Conservation (phyloP, 768 basidiomycete genomes). For the Macrolepiota fuliginosa region DNA sequence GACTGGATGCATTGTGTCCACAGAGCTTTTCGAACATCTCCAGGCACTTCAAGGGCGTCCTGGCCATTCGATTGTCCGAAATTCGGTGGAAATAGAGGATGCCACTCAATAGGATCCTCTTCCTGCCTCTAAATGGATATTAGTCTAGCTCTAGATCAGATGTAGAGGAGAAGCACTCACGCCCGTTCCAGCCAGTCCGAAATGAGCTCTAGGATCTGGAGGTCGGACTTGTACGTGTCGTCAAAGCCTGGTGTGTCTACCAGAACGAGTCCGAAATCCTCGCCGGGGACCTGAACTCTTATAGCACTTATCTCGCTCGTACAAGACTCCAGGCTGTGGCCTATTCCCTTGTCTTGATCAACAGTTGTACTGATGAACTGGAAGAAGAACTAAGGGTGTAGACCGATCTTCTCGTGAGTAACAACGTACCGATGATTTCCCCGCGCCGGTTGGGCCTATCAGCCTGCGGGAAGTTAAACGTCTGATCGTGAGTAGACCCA, state of each 20-base stretch:
- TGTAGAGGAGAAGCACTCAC: constrained; percentile 8
- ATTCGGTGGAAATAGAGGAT: constrained; percentile 14
- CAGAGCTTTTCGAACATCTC: constrained; percentile 52
- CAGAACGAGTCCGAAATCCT: constrained; percentile 9
- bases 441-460: constrained; percentile 18
- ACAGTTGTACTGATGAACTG: constrained; percentile 10
- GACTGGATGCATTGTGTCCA: constrained; percentile 48
- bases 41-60: constrained; percentile 49
- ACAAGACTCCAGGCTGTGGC: constrained; percentile 4
- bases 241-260: constrained; percentile 19
- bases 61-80: constrained; percentile 37
- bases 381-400: no score
- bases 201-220: constrained; percentile 11
- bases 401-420: not conserved
- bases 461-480: constrained; percentile 2
- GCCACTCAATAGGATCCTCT: constrained; percentile 18
- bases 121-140: constrained; percentile 16
- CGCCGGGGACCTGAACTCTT: not conserved
- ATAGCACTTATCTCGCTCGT: constrained; percentile 8
- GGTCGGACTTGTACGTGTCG: constrained; percentile 8
- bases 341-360: not conserved
- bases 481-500: not conserved
- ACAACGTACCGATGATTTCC: constrained; percentile 19
- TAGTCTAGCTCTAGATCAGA: not conserved
- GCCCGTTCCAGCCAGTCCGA: constrained; percentile 7